Evolutionary conservation across 2,329 filamentous ascomycete species (phyloP).

Genomic region (Immersiporthe knoxdaviesiana): DNA sequence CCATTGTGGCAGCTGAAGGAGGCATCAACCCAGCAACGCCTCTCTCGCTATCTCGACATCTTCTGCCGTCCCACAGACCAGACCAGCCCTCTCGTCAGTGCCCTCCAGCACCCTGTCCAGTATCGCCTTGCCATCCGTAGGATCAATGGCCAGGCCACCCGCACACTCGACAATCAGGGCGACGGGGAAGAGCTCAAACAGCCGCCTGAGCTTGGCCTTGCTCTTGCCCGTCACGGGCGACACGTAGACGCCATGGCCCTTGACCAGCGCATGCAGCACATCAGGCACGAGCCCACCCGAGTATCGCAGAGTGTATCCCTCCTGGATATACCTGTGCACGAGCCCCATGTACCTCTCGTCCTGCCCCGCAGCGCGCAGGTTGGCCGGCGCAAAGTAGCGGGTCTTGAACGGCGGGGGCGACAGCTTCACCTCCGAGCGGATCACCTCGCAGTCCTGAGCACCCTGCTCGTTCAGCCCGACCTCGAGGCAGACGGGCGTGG

Average conservation of each 20-base stretch:
- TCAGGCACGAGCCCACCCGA: conserved; percentile 65
- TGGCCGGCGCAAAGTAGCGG: conserved; percentile 65
- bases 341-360: conserved; percentile 52
- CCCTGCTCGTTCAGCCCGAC: conserved; percentile 44
- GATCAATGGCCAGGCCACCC: conserved; percentile 59
- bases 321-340: conserved; percentile 52
- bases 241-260: conserved; percentile 64
- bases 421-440: conserved; percentile 47
- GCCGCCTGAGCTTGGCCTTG: conserved; percentile 59
- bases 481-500: conserved; percentile 51
- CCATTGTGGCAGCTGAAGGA: not conserved
- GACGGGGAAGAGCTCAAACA: conserved; percentile 65
- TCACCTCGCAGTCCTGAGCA: conserved; percentile 40
- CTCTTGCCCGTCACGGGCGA: conserved; percentile 57
- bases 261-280: conserved; percentile 60
- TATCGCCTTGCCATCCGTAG: conserved; percentile 45
- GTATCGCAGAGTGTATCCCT: conserved; percentile 63
- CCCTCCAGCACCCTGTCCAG: conserved; percentile 43
- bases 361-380: conserved; percentile 60
- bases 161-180: conserved; percentile 64
- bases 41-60: conserved; percentile 48
- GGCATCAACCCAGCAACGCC: conserved; percentile 27
- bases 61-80: conserved; percentile 54
- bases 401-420: conserved; percentile 46
- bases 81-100: conserved; percentile 53